These are phyloP conservation scores for Pythium monospermum DNA, from an alignment of 352 stramenopile genomes.

Conservation along the genomic window DNA sequence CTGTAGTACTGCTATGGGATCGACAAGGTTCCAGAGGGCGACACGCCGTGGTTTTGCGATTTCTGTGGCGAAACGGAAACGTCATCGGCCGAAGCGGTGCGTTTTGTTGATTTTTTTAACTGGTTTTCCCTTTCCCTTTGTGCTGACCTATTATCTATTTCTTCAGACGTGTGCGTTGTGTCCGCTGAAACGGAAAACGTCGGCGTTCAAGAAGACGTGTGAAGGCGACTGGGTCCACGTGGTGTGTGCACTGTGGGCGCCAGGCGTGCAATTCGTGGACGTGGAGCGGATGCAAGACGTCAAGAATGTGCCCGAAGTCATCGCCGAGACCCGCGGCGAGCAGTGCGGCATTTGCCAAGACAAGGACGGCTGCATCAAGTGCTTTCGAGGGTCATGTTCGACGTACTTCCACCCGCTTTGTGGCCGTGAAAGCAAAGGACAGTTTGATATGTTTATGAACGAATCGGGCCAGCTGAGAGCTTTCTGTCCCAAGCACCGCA, in stretches of 20 bases:
- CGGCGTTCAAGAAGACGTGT: constrained; percentile 80
- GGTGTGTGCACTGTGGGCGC: constrained; percentile 83
- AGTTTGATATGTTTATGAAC: constrained; percentile 91
- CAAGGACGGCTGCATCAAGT: constrained; percentile 81
- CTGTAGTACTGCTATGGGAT: constrained; percentile 90
- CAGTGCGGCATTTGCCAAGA: constrained; percentile 61
- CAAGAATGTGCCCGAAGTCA: constrained; percentile 63
- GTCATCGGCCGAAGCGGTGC: constrained; percentile 44
- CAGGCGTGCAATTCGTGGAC: constrained; percentile 81
- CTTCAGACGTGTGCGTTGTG: constrained; percentile 76
- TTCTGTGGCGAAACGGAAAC: constrained; percentile 48
- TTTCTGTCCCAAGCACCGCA: constrained; percentile 76
- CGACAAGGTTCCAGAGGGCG: constrained; percentile 66
- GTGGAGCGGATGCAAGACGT: constrained; percentile 80
- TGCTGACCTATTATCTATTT: too few relatives aligned
- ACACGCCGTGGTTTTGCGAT: constrained; percentile 84
- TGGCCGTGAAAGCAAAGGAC: constrained; percentile 69
- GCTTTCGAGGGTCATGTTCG: constrained; percentile 57
- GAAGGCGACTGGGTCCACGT: constrained; percentile 83
- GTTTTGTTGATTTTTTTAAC: too few relatives aligned
- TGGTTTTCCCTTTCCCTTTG: constrained; percentile 2
- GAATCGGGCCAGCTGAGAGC: constrained; percentile 74
- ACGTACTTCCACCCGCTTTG: constrained; percentile 82
- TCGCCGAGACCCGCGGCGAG: constrained; percentile 57
- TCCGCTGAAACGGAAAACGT: constrained; percentile 53